Base-by-base conservation (phyloP, 805 yeast genomes). In the Spathaspora girioi region DNA sequence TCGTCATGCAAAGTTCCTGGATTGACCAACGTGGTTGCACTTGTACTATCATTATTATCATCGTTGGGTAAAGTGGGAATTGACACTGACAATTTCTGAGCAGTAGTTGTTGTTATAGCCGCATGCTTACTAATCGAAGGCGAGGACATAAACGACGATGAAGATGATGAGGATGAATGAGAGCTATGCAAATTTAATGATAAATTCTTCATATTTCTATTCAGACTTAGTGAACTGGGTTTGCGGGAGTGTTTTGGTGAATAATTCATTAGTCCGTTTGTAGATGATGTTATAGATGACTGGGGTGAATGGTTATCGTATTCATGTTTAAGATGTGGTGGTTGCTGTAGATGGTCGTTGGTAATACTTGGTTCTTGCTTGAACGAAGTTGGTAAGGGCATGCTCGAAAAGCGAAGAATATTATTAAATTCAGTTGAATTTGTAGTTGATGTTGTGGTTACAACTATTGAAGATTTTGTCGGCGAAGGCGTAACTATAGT, bases 191-290 rank as follows among this genome's bases (percentile, higher is more conserved):
- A 54, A 52, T 71, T 68, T 45, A 73, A 63, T 51, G 68, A 66
- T 43, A 74, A 57, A 48, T 67, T 68, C 60, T 73, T 73, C 67
- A 68, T 70, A 56, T 71, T 72, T 51, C 74, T 57, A 48, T 66
- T 69, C 44, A 65, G 55, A 40, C 62, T 57, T 32, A 66, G 60
- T 38, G 65, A 57, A 45, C 64, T 60, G 10, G 68, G 64, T 49
- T 65, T 63, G 32, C 68, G 61, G n/a, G 68, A 58, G 49, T 70
- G 75, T 48, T 68, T 66, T 4, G 77, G 75, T 14, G 72, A 67
- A 54, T 69, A 71, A 61, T 70, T 71, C 57, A 71, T 60, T 14
- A 23, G 19, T 41, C 27, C 20, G 8, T 7, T 20, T 23, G 45
- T 6, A 19, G 45, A 23, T 23, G 15, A 5, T 43, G 45, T 23